phyloP scores from a whole-genome alignment of 2,329 filamentous ascomycete genomes.

The Fusarium sororula region DNA sequence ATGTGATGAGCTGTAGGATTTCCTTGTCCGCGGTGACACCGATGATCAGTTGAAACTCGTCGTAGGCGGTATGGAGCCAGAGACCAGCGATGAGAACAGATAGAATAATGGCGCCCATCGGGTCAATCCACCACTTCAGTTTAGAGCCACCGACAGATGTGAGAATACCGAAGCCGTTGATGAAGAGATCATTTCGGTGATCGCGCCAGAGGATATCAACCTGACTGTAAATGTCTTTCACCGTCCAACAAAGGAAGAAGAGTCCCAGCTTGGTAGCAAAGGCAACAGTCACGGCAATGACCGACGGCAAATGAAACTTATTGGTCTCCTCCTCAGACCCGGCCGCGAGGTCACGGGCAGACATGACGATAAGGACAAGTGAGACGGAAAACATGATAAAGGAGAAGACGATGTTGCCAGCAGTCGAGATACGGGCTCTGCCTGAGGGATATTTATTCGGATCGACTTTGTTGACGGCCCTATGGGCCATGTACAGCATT shows the following conservation, averaged over 20 bases:
- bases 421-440: constrained; percentile 92
- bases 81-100: constrained; percentile 80
- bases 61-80: constrained; percentile 87
- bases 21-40: constrained; percentile 87
- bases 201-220: constrained; percentile 95
- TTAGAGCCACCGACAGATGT: constrained; percentile 90
- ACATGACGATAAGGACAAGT: constrained; percentile 90
- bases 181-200: constrained; percentile 95
- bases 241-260: constrained; percentile 91
- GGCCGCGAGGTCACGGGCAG: constrained; percentile 72
- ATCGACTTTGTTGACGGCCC: constrained; percentile 88
- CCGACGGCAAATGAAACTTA: constrained; percentile 80
- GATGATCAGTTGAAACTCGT: constrained; percentile 90
- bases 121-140: constrained; percentile 94
- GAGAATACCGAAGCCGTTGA: constrained; percentile 92
- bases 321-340: constrained; percentile 61
- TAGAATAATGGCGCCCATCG: constrained; percentile 86
- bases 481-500: constrained; percentile 85
- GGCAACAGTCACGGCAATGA: constrained; percentile 85
- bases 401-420: constrained; percentile 95
- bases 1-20: constrained; percentile 93
- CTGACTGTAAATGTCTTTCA: constrained; percentile 91
- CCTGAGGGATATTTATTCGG: constrained; percentile 87
- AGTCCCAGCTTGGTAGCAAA: constrained; percentile 84
- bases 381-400: constrained; percentile 96